Conservation (phyloP, 176 grass and related monocot species). For the Urochloa ruziziensis region DNA sequence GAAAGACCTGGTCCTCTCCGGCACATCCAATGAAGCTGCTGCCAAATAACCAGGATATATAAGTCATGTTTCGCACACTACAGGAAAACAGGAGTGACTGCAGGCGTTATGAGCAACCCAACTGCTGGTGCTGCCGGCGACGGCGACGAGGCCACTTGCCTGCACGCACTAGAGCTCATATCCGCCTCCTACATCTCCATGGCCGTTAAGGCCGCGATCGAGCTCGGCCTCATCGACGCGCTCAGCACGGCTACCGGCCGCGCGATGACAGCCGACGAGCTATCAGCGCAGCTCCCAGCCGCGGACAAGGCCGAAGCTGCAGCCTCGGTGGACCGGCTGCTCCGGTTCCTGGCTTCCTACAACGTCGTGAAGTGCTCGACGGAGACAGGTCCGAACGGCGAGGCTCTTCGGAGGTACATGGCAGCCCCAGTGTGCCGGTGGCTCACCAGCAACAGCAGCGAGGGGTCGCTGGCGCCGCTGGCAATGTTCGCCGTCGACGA, state of each 20-base stretch:
- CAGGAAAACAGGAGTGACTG: neutral
- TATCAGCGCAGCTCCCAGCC: neutral
- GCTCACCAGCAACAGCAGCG: constrained; percentile 35
- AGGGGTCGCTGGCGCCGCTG: constrained; percentile 29
- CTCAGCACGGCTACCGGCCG: constrained; percentile 4
- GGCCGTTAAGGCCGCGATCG: constrained; percentile 23
- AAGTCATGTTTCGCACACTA: too few species aligned
- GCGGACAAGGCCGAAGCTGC: constrained; percentile 1
- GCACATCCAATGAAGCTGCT: too few species aligned
- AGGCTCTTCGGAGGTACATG: neutral
- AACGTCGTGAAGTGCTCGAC: constrained; percentile 21
- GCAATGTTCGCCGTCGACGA: constrained; percentile 19
- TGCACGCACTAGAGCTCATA: neutral
- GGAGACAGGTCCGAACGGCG: neutral
- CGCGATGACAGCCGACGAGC: constrained; percentile 11
- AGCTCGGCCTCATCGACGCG: constrained; percentile 16
- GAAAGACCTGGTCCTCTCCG: too few species aligned
- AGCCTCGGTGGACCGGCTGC: constrained; percentile 37
- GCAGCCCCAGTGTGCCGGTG: constrained; percentile 38
- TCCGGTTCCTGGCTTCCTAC: constrained; percentile 42
- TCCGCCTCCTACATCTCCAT: neutral
- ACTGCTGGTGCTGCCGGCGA: neutral
- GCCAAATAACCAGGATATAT: too few species aligned
- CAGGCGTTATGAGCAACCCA: neutral
- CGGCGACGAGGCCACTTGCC: neutral